These are phyloP conservation scores for Saitozyma sp. DNA, from an alignment of 768 basidiomycete species.

Conservation along the genomic window DNA sequence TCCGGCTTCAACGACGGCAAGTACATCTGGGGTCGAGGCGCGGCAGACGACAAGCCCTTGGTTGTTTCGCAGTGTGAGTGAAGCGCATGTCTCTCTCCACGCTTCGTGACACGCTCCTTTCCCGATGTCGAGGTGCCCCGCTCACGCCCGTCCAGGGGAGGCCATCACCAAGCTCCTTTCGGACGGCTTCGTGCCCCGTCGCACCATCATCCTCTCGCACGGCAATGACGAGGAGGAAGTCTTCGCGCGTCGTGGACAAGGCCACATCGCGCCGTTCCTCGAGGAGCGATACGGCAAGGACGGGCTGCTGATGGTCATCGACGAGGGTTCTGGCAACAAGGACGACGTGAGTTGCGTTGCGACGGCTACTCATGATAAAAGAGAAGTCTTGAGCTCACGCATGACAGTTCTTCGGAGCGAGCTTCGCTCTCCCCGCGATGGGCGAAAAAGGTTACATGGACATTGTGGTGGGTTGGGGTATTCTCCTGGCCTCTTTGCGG, in stretches of 20 bases:
- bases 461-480: constrained; percentile 25
- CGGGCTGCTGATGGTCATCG: constrained; percentile 44
- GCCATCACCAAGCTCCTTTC: constrained; percentile 47
- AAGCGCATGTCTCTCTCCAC: background rate
- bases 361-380: background rate
- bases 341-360: constrained; percentile 30
- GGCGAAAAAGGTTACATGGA: constrained; percentile 51
- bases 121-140: background rate
- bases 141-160: constrained; percentile 21
- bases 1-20: constrained; percentile 43
- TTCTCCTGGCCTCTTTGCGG: background rate
- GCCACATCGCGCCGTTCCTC: constrained; percentile 43
- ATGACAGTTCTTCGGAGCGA: constrained; percentile 33
- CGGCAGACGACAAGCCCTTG: constrained; percentile 49
- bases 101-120: constrained; percentile 5
- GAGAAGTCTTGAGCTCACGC: background rate
- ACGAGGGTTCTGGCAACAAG: constrained; percentile 36
- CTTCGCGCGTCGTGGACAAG: constrained; percentile 44
- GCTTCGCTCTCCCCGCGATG: constrained; percentile 42
- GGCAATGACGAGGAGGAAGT: constrained; percentile 52
- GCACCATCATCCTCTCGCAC: constrained; percentile 46
- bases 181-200: constrained; percentile 32
- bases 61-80: constrained; percentile 45
- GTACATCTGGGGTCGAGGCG: constrained; percentile 46
- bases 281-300: constrained; percentile 44